Evolutionary conservation across 768 basidiomycete species (phyloP).

Genomic region (Nidula microcarpa): DNA sequence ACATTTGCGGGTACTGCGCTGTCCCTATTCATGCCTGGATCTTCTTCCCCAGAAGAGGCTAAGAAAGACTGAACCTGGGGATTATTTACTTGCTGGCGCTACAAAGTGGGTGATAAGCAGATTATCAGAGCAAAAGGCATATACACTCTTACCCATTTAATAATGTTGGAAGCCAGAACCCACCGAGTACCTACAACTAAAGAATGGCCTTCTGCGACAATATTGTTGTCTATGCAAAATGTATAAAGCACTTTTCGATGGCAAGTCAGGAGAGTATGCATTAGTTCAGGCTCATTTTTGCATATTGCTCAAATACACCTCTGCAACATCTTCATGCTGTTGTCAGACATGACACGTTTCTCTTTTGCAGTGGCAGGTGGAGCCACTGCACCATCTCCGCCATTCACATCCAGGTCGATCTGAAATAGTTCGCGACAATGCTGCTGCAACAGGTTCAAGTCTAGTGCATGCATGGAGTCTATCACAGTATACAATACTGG

Average conservation of each 20-base stretch:
- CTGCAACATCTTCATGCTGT: background rate
- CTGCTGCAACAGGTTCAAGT: conserved; percentile 10
- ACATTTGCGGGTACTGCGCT: background rate
- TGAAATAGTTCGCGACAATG: conserved; percentile 5
- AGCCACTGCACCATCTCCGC: background rate
- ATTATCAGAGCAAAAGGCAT: background rate
- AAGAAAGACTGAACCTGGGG: background rate
- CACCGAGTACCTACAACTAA: conserved; percentile 17
- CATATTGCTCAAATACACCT: conserved; percentile 9
- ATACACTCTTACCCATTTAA: conserved; percentile 14
- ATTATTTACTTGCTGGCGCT: conserved; percentile 1
- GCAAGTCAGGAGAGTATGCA: conserved; percentile 7
- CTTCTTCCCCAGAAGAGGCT: background rate
- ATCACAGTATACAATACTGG: conserved; percentile 6
- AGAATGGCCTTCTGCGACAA: conserved; percentile 5
- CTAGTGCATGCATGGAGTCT: conserved; percentile 11
- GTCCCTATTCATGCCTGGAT: no score
- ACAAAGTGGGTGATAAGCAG: background rate
- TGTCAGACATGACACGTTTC: background rate
- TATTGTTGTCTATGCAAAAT: conserved; percentile 15
- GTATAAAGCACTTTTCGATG: conserved; percentile 15
- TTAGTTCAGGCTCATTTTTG: conserved; percentile 2
- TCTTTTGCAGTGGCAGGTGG: background rate
- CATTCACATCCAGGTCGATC: background rate
- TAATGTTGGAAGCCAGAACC: conserved; percentile 16